Evolutionary conservation across 441 rosid genomes (phyloP).

Genomic region (Arabidopsis hybrid): DNA sequence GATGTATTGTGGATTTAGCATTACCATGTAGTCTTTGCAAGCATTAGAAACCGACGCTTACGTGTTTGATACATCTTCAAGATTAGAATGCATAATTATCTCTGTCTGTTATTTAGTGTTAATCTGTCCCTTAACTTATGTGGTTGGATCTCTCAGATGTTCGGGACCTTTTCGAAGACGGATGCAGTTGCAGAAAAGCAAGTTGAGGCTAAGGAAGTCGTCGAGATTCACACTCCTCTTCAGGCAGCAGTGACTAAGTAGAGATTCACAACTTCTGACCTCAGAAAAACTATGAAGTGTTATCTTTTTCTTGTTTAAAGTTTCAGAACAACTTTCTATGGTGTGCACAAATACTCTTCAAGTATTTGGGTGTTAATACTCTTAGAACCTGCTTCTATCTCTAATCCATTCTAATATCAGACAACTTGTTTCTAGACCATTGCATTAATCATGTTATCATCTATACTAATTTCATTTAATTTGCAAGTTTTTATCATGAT

Average conservation of each 20-base stretch:
- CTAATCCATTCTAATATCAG: too few species aligned
- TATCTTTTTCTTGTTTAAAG: background rate
- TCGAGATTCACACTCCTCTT: slow-evolving; percentile 10
- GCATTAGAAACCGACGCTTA: background rate
- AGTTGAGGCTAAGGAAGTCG: background rate
- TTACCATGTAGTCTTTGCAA: background rate
- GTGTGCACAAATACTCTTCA: background rate
- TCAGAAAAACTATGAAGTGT: background rate
- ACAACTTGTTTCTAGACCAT: background rate
- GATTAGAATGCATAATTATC: background rate
- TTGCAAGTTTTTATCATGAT: background rate
- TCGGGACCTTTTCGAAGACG: background rate
- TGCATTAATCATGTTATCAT: background rate
- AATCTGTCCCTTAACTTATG: background rate
- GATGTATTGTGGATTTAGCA: background rate
- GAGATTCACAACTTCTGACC: background rate
- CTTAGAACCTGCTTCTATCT: background rate
- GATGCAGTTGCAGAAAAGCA: slow-evolving; percentile 6
- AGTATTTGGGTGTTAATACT: slow-evolving; percentile 26
- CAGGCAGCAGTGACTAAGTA: background rate
- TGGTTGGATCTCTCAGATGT: background rate
- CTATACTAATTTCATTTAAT: background rate
- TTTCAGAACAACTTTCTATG: background rate
- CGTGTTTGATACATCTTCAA: background rate
- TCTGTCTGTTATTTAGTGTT: background rate